Conservation (phyloP, 2,329 filamentous ascomycete species). For the Monosporascus sp. region DNA sequence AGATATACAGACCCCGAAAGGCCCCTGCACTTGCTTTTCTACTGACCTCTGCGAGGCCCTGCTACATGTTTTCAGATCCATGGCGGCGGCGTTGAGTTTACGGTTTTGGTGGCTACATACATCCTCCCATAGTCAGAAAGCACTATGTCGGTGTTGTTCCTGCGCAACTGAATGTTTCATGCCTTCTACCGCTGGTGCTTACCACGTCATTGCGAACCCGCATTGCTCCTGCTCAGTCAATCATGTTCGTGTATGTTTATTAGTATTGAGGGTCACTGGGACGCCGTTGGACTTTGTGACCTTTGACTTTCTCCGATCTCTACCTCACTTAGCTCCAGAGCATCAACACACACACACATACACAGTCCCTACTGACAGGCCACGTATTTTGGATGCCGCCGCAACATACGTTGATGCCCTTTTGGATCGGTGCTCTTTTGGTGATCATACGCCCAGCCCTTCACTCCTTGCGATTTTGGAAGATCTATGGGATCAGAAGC, state of each 20-base stretch:
- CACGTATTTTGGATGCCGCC: constrained; percentile 46
- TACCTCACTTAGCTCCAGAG: background rate
- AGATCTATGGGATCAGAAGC: constrained; percentile 21
- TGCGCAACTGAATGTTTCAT: no score
- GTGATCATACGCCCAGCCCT: constrained; percentile 22
- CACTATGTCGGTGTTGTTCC: no score
- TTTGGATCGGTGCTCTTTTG: constrained; percentile 14
- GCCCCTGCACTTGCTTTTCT: constrained; percentile 60
- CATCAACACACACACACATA: constrained; percentile 1
- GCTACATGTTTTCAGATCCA: background rate
- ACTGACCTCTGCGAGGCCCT: constrained; percentile 33
- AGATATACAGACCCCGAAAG: constrained; percentile 58
- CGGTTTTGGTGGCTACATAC: background rate
- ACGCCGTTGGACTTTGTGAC: background rate
- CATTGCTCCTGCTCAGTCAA: no score
- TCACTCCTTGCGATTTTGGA: constrained; percentile 19
- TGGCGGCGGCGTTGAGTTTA: background rate
- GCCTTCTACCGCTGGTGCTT: no score
- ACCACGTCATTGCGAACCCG: no score
- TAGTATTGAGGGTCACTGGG: no score
- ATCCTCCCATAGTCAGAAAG: no score
- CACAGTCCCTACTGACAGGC: background rate
- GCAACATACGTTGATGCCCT: constrained; percentile 15
- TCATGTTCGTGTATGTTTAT: no score
- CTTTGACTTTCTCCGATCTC: background rate